Evolutionary conservation across 2,329 filamentous ascomycete genomes (phyloP), one percentile per base, ranked within the genome.

Genomic region (Fusarium oligoseptatum): DNA sequence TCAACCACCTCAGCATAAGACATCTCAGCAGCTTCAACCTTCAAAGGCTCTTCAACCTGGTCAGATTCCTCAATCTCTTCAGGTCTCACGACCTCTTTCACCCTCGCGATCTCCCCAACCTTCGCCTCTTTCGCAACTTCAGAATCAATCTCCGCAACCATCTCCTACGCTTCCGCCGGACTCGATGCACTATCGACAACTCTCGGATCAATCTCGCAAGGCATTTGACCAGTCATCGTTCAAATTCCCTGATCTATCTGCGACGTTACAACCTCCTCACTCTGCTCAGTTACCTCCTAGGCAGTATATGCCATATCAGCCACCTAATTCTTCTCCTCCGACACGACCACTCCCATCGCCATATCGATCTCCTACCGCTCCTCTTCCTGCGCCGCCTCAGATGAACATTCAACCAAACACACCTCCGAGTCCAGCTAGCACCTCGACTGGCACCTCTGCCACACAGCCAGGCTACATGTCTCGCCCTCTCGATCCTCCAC

Each of bases 401-500:
- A 34, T 67, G 55, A 70, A 68, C 37, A 60, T 64, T 3, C 72
- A 75, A 4, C 60, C 36, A 15, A 68, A 68, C 24, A 74, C 69
- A 2, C 64, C 71, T 17, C 68, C 70, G 4, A 48, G 43, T 48
- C 43, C 43, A 15, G 62, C 57, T 1, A 41, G 71, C 27, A 27
- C 66, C 7, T 36, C 60, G 8, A 34, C 55, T 15, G 22, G 22
- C 22, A 22, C 22, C 22, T 22, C 22, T 22, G 22, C 22, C 22
- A 32, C 57, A 17, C 67, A 68, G 6, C 68, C 71, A 1, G 76
- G 77, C 6, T 78, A 73, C 48, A 76, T 75, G 45, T 71, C 66
- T 14, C 64, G 72, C 15, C 75, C 78, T 48, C 76, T 80, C 1
- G 69, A 76, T 3, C 76, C 75, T 50, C 79, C 79, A 2, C 78